These are phyloP conservation scores for Rhizoclosmatium globosum DNA, from an alignment of 192 early-diverging fungal genomes.

Conservation along the genomic window DNA sequence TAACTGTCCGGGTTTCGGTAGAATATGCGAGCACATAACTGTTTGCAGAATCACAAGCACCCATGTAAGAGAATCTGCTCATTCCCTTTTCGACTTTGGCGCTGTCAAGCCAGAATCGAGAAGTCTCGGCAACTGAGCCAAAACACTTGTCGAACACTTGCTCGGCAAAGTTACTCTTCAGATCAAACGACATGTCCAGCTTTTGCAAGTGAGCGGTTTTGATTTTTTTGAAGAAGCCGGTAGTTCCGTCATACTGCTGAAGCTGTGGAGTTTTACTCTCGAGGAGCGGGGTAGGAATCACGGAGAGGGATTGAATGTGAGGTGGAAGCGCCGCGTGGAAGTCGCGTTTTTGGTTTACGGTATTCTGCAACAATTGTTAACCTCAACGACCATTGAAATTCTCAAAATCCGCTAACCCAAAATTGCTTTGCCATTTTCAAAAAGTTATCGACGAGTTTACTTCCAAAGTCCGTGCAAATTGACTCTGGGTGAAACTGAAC, in stretches of 20 bases:
- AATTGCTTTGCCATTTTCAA: constrained; percentile 47
- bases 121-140: neutral
- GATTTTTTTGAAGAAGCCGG: constrained; percentile 5
- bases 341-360: neutral
- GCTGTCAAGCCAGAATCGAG: constrained; percentile 60
- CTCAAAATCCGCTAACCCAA: constrained; percentile 25
- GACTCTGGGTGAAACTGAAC: constrained; percentile 99
- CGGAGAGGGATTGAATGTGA: constrained; percentile 25
- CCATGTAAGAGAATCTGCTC: constrained; percentile 75
- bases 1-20: constrained; percentile 21
- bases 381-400: neutral
- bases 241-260: neutral
- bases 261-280: neutral
- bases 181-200: constrained; percentile 11
- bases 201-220: constrained; percentile 6
- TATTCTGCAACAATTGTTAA: neutral
- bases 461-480: constrained; percentile 84
- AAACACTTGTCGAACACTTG: constrained; percentile 45
- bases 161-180: constrained; percentile 30
- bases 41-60: constrained; percentile 31
- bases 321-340: constrained; percentile 21
- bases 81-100: constrained; percentile 53
- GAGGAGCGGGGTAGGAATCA: constrained; percentile 38
- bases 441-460: constrained; percentile 79
- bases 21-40: constrained; percentile 39